A percentile compares a stretch with the other conserved stretches of the same genome.
Conservation (phyloP, 495 filamentous ascomycete species). For the Talaromyces adpressus region DNA sequence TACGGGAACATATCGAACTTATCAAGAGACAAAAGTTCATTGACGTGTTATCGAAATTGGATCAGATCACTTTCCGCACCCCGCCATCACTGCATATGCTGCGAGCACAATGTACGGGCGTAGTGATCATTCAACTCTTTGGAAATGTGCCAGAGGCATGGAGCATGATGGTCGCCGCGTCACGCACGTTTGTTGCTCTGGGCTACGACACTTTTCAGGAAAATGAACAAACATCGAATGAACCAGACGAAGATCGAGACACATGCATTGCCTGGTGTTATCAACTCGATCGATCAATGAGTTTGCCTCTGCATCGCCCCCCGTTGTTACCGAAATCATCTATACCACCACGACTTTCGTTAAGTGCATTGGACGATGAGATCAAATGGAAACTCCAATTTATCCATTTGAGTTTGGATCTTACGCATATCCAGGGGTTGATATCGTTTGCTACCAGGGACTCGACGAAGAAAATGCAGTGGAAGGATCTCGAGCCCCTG, state of each 20-base stretch:
- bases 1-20: neutral
- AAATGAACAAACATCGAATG: neutral
- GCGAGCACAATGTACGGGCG: neutral
- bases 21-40: neutral
- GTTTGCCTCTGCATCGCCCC: neutral
- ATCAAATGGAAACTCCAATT: neutral
- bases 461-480: neutral
- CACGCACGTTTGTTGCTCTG: conserved; percentile 2
- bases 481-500: neutral
- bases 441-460: neutral
- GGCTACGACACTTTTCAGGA: neutral
- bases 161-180: neutral
- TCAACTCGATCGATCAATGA: conserved; percentile 1
- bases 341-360: neutral
- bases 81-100: conserved; percentile 2
- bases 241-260: neutral
- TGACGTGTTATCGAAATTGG: neutral
- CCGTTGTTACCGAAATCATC: neutral
- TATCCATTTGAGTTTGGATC: neutral
- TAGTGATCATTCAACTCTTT: neutral
- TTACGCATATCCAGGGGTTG: neutral
- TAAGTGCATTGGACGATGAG: neutral
- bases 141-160: neutral
- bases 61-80: neutral
- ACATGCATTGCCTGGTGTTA: conserved; percentile 1